phyloP scores from a whole-genome alignment of 2,329 filamentous ascomycete genomes.

The Knoxdaviesia proteae region DNA sequence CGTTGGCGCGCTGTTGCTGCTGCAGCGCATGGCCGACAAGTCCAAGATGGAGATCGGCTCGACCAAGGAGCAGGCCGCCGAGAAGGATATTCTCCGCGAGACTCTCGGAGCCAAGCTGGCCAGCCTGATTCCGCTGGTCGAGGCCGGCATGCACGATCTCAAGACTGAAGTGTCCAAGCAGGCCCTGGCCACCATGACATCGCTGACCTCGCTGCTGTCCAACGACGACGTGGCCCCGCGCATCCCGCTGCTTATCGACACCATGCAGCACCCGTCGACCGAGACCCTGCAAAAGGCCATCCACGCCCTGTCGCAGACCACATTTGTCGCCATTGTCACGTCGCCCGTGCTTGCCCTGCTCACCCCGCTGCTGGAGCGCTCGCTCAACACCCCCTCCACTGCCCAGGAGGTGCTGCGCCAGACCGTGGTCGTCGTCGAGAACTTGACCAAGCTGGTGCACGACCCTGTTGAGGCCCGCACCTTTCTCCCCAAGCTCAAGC shows the following conservation, averaged over 20 bases:
- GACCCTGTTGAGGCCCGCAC: conserved; percentile 83
- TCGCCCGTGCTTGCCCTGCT: conserved; percentile 87
- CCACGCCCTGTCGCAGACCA: conserved; percentile 88
- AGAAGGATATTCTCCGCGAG: conserved; percentile 79
- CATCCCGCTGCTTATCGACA: conserved; percentile 79
- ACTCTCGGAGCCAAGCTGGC: conserved; percentile 79
- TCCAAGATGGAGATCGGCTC: conserved; percentile 63
- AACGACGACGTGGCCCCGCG: conserved; percentile 93
- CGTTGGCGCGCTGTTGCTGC: conserved; percentile 62
- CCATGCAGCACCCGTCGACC: conserved; percentile 82
- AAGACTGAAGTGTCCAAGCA: conserved; percentile 80
- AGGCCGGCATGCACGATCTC: conserved; percentile 88
- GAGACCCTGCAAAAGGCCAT: conserved; percentile 88
- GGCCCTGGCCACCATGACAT: conserved; percentile 78
- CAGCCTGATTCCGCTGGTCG: conserved; percentile 72
- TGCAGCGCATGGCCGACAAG: conserved; percentile 90
- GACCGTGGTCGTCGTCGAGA: conserved; percentile 91
- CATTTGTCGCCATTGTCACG: conserved; percentile 92
- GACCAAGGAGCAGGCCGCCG: conserved; percentile 62
- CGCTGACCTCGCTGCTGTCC: conserved; percentile 70
- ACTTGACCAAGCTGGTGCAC: conserved; percentile 94
- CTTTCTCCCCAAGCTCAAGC: conserved; percentile 85
- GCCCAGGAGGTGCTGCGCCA: conserved; percentile 87
- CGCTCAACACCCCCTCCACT: conserved; percentile 77
- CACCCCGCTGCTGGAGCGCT: conserved; percentile 83